Percentiles rank a stretch among this genome's conserved stretches.
These are phyloP conservation scores for Populus euphratica DNA, from an alignment of 345 rosid genomes.

Conservation along the genomic window DNA sequence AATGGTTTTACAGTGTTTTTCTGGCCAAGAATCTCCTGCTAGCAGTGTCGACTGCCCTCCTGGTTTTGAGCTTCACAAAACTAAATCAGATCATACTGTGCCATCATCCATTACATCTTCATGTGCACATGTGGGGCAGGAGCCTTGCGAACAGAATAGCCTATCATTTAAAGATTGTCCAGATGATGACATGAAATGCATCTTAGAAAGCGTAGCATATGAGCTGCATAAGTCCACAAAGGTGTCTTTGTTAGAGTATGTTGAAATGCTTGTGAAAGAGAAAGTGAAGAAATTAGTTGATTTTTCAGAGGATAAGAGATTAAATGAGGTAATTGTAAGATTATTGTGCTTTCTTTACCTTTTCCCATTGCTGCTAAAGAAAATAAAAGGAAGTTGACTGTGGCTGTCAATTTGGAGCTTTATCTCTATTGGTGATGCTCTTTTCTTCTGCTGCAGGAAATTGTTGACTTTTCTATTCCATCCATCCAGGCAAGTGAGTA, in stretches of 20 bases:
- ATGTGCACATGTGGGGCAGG: slow-evolving; percentile 19
- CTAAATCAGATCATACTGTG: slow-evolving; percentile 20
- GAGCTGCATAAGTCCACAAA: slow-evolving; percentile 59
- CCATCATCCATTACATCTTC: slow-evolving; percentile 15
- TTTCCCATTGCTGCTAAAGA: background rate
- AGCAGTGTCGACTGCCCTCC: slow-evolving; percentile 38
- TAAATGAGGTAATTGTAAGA: slow-evolving; percentile 36
- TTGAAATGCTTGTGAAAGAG: slow-evolving; percentile 46
- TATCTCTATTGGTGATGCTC: background rate
- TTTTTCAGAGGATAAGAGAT: slow-evolving; percentile 28
- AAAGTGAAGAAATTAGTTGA: slow-evolving; percentile 38
- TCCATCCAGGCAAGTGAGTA: slow-evolving; percentile 12
- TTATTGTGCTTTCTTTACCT: background rate
- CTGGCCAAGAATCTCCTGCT: slow-evolving; percentile 34
- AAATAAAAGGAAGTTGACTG: background rate
- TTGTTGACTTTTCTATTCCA: slow-evolving; percentile 26
- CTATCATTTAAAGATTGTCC: slow-evolving; percentile 13
- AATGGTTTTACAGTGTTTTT: slow-evolving; percentile 36
- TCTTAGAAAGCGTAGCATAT: slow-evolving; percentile 48
- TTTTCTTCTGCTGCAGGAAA: slow-evolving; percentile 40
- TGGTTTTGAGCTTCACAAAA: slow-evolving; percentile 38
- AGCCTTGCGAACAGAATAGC: slow-evolving; percentile 23
- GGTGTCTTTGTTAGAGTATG: slow-evolving; percentile 43
- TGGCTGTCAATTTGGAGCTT: background rate
- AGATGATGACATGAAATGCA: slow-evolving; percentile 30